Base-by-base conservation (phyloP, 1,284 basidiomycete species). In the Kwoniella shivajii region DNA sequence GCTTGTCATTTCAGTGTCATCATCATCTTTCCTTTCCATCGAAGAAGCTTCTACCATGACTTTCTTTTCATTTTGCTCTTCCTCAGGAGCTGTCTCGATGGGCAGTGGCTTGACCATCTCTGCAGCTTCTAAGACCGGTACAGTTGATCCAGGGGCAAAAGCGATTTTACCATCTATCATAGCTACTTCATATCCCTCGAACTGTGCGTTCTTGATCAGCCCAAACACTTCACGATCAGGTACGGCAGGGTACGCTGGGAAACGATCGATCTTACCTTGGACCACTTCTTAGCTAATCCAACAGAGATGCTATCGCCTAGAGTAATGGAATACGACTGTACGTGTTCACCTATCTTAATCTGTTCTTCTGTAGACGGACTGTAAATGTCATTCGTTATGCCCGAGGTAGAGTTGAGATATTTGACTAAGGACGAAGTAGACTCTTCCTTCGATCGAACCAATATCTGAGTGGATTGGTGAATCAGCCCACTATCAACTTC, bases 141-240 rank as follows among this genome's bases (percentile, higher is more conserved):
- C 76, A 6, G 80, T 79, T n/a, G 92, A 91, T 60, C 87, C 92
- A 10, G 89, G 86, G 47, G 90, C 86, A 43, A 86, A 85, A 4
- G 88, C 83, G 29, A 98, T 86, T 26, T 88, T 85, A 26, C 93
- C 95, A 30, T 87, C 86, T 37, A 98, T 86, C 74, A 88, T 93
- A 18, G 89, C 91, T 38, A 99, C 89, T 75, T 98, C 92, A 73
- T 94, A 98, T 69, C 96, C 95, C 71, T 99, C 96, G 71, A 97
- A 96, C 89, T 95, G 63, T 5, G 30, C 26, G 6, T n/a, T 14
- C 7, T 22, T 38, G n/a, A 48, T 41, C 18, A 29, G 24, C 22
- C 1, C 31, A 14, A 16, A 14, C 16, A 20, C 6, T 6, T 9
- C 16, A 10, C 27, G 27, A 34, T 30, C 29, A 36, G 29, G 26